These are phyloP conservation scores for Sarcocystis neurona DNA, from an alignment of 169 alveolate genomes.

Conservation along the genomic window DNA sequence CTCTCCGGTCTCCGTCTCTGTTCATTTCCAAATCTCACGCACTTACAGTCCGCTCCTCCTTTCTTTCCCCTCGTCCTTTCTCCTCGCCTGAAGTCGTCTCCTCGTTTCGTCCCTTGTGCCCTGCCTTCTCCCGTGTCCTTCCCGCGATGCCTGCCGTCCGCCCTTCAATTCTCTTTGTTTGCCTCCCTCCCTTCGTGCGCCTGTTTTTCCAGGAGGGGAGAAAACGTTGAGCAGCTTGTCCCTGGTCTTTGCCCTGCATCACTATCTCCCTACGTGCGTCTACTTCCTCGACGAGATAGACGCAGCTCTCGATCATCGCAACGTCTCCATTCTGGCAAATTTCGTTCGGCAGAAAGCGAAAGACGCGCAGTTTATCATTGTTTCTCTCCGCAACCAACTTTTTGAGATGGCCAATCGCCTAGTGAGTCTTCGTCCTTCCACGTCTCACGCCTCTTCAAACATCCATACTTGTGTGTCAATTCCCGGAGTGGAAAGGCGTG, in stretches of 20 bases:
- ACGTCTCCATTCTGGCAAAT: slow-evolving; percentile 91
- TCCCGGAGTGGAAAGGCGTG: too few species aligned
- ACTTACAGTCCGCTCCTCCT: too few species aligned
- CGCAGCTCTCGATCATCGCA: slow-evolving; percentile 99
- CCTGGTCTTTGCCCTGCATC: slow-evolving; percentile 98
- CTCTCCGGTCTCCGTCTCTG: too few species aligned
- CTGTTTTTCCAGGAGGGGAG: slow-evolving; percentile 94
- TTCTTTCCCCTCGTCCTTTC: too few species aligned
- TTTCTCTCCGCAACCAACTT: slow-evolving; percentile 91
- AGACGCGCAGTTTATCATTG: slow-evolving; percentile 97
- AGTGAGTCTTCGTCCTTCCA: slow-evolving; percentile 25
- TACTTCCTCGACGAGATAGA: slow-evolving; percentile 99
- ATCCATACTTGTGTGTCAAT: too few species aligned
- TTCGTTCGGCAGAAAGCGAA: slow-evolving; percentile 90
- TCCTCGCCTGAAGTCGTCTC: too few species aligned
- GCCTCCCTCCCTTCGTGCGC: too few species aligned
- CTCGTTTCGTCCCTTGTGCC: not conserved
- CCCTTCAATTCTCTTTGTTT: not conserved
- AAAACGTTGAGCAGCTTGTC: slow-evolving; percentile 96
- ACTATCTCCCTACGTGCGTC: slow-evolving; percentile 97
- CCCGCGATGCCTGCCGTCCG: not conserved
- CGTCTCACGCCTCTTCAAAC: too few species aligned
- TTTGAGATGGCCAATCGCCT: slow-evolving; percentile 90
- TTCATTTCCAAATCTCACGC: too few species aligned
- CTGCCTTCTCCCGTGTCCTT: not conserved